Base-by-base conservation (phyloP, 2,329 filamentous ascomycete genomes). In the Penicillium paneum region DNA sequence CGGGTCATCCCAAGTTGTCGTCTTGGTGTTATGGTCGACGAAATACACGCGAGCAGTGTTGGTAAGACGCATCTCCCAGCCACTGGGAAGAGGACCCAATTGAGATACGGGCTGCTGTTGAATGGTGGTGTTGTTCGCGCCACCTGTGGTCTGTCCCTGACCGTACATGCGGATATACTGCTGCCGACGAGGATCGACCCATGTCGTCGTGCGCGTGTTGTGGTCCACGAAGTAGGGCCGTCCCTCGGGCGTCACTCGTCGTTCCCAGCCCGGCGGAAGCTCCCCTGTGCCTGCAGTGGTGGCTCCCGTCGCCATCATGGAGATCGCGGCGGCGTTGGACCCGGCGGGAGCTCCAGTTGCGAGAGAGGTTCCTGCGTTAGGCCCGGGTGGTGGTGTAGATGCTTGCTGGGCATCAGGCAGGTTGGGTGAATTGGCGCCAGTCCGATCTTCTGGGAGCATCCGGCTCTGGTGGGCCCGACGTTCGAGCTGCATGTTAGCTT, bases 151-250 rank as follows among this genome's bases (percentile, higher is more conserved):
- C 66, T 65, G 63, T 17, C 62, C 63, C 35, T 93, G 90, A 2
- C 92, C 93, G 70, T 99, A 99, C 90, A 97, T 97, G 55, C 94
- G 84, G 57, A 99, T 97, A 76, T 97, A 99, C 74, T 99, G 94
- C 75, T 97, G 94, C 59, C 94, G 87, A 64, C 94, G 87, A 29
- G 94, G 94, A 71, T 99, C 94, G 15, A 99, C 94, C 94, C 94
- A 99, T 0, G 94, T 97, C 0, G 94, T 99, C 1, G 94, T 97
- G 61, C 94, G 85, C 10, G 94, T 97, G 72, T 97, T 99, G 76
- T 99, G 94, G 71, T 99, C 94, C 46, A 99, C 94, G 74, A 97
- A 99, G 76, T 99, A 99, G 8, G 93, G 83, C 47, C 94, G 85
- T 28, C 93, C 92, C 79, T 99, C 94, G 0, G 94, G 93, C 0